Conservation (phyloP, 2,329 filamentous ascomycete species). For the Cercospora sojina region DNA sequence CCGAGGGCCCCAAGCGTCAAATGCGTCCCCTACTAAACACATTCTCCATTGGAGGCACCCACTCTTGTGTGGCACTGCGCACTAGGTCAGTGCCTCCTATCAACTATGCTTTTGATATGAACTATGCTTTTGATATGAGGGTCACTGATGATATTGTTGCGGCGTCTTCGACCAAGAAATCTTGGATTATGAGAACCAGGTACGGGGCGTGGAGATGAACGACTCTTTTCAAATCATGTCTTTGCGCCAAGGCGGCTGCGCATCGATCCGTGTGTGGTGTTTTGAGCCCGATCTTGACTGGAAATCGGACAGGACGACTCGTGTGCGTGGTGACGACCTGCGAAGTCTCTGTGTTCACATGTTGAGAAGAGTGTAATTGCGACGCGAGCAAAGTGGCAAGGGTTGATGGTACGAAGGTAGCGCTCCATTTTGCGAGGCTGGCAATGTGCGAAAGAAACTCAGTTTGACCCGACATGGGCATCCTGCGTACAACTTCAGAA, state of each 20-base stretch:
- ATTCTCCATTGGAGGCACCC: neutral
- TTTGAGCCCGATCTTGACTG: neutral
- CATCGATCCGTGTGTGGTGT: neutral
- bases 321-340: neutral
- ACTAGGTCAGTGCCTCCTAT: neutral
- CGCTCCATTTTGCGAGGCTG: too few relatives aligned
- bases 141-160: neutral
- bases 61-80: neutral
- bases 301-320: neutral
- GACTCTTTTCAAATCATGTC: constrained; percentile 4
- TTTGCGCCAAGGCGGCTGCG: too few relatives aligned
- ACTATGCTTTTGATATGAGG: neutral
- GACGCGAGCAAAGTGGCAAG: neutral
- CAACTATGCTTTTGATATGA: neutral
- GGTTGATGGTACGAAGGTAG: too few relatives aligned
- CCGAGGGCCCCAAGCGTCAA: neutral
- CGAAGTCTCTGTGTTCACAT: neutral
- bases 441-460: too few relatives aligned
- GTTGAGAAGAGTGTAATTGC: neutral
- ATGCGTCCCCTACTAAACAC: neutral
- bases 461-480: too few relatives aligned
- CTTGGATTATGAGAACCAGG: neutral
- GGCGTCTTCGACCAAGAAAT: neutral
- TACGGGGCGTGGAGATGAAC: neutral
- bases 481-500: too few relatives aligned